Percentiles rank a stretch among this genome's conserved stretches.
Evolutionary conservation across 2,329 filamentous ascomycete species (phyloP).

Genomic region (Apiospora hydei): DNA sequence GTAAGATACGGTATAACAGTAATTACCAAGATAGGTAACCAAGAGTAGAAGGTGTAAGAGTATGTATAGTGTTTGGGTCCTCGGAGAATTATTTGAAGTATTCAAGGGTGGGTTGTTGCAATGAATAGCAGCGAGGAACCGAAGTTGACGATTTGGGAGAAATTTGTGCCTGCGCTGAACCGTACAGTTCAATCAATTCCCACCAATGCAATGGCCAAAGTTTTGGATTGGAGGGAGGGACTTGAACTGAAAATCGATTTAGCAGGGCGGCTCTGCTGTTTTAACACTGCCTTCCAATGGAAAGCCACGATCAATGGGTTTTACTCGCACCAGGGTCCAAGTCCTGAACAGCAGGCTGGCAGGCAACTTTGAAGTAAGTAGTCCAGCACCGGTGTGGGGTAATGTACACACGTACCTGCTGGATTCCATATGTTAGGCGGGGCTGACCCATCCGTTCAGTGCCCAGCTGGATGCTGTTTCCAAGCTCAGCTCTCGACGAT

Average conservation of each 20-base stretch:
- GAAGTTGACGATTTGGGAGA: slow-evolving; percentile 3
- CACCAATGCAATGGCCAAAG: slow-evolving; percentile 1
- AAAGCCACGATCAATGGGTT: slow-evolving; percentile 17
- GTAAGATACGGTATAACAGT: not conserved
- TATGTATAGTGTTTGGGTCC: not conserved
- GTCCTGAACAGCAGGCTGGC: not conserved
- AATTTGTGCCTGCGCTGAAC: not conserved
- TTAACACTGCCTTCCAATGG: not conserved
- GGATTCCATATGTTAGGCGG: not conserved
- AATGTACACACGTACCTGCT: not conserved
- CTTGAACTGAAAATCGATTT: not conserved
- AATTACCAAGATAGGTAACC: not conserved
- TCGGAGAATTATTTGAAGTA: not conserved
- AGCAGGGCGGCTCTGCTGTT: not conserved
- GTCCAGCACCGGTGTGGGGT: not conserved
- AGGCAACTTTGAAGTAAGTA: not conserved
- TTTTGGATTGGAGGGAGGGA: not conserved
- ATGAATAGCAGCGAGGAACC: not conserved
- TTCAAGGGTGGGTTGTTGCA: not conserved
- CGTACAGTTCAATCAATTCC: not conserved
- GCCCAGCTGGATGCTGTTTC: not conserved
- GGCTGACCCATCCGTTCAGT: not conserved
- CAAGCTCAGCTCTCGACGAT: not conserved
- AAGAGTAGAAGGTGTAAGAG: not conserved
- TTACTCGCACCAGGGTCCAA: not conserved